Base-by-base conservation (phyloP, 2,329 filamentous ascomycete species). In the Thielaviopsis ethacetica region DNA sequence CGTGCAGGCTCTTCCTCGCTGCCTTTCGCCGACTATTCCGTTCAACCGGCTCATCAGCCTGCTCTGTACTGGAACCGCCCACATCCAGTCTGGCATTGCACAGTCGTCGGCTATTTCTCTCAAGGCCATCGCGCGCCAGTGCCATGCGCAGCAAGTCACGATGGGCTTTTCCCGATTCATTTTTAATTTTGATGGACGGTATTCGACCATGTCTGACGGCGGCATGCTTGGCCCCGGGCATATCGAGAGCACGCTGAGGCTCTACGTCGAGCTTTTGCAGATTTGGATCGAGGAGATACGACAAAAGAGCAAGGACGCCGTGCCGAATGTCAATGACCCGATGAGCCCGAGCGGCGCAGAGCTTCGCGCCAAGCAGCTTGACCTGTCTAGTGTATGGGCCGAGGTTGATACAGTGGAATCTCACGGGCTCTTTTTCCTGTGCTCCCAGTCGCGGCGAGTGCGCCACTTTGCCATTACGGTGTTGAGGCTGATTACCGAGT, bases 281-380 rank as follows among this genome's bases (percentile, higher is more conserved):
- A 96, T 98, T 47, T 98, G 94, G 94, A 95, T 96, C 56, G 91
- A 96, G 62, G 91, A 97, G 67, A 94, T 98, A 62, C 86, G 87
- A 67, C 83, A 86, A 63, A 95, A 93, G 67, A 87, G 84, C 1
- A 85, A 83, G 63, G 87, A 90, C 62, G 85, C 83, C 7, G 78
- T 81, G 5, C 75, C 80, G 1, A 84, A 88, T 30, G 75, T 78
- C 2, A 72, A 49, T 19, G 57, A 59, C n/a, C 56, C 59, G 1
- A 21, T 56, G 9, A 49, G 73, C 73, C 12, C 59, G 24, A 57
- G 53, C 44, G 38, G 71, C 78, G n/a, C 86, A 86, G 47, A 88
- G 81, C 53, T 56, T 63, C 78, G 88, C 59, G 87, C 83, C 13
- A 74, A 88, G 61, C 86, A 89, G 62, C 79, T 96, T 30, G 91